Percentiles rank a stretch among this genome's conserved stretches.
phyloP scores from a whole-genome alignment of 2,329 filamentous ascomycete genomes.

The Apiospora arundinis region DNA sequence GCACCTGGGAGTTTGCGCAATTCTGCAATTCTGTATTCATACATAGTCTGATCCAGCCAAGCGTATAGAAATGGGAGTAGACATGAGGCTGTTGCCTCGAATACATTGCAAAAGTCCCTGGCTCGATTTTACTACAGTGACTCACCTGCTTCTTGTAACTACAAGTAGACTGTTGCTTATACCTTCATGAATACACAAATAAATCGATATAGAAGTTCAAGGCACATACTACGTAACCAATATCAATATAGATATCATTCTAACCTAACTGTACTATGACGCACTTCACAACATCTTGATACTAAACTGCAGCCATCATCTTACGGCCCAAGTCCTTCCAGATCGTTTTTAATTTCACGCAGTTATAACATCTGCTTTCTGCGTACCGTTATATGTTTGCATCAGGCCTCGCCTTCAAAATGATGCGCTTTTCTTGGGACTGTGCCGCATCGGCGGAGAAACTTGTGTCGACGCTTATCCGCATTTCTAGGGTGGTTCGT shows the following conservation, averaged over 20 bases:
- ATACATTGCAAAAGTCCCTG: not conserved
- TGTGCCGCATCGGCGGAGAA: no score
- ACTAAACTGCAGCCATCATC: no score
- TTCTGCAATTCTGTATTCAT: conserved; percentile 13
- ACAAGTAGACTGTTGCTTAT: not conserved
- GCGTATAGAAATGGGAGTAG: not conserved
- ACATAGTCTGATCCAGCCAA: conserved; percentile 1
- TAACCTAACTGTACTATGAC: no score
- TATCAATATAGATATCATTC: no score
- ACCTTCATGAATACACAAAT: no score
- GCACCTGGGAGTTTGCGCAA: conserved; percentile 5
- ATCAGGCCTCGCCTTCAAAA: not conserved
- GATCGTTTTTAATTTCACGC: no score
- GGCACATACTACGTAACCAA: no score
- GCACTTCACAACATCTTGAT: no score
- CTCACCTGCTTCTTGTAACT: not conserved
- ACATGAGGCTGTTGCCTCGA: not conserved
- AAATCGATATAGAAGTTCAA: no score
- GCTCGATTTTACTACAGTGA: not conserved
- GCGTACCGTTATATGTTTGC: not conserved
- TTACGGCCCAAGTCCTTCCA: no score
- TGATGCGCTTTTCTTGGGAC: not conserved
- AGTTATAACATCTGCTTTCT: no score
- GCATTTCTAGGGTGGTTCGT: not conserved
- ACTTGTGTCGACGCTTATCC: not conserved